A percentile compares a stretch with the other conserved stretches of the same genome.
Evolutionary conservation across 2,329 filamentous ascomycete species (phyloP).

Genomic region (Neoascochyta sp.): DNA sequence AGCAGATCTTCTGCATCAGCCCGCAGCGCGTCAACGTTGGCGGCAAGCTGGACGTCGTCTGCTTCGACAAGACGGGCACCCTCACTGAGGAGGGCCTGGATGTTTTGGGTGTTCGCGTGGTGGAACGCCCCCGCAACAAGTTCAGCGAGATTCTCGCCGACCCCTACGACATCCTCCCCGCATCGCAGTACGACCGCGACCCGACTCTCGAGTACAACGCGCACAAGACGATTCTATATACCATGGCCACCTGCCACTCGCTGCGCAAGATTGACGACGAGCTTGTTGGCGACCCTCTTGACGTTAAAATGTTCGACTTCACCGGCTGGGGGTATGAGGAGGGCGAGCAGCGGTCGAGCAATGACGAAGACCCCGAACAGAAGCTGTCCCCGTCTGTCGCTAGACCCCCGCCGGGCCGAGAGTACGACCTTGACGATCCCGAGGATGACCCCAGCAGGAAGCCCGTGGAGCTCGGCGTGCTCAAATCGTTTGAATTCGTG

Average conservation of each 20-base stretch:
- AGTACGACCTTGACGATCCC: conserved; percentile 55
- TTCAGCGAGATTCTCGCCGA: conserved; percentile 76
- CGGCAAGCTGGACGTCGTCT: conserved; percentile 92
- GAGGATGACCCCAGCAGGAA: conserved; percentile 44
- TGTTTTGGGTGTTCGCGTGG: conserved; percentile 81
- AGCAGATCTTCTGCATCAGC: conserved; percentile 95
- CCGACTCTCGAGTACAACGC: conserved; percentile 58
- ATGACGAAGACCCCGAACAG: conserved; percentile 73
- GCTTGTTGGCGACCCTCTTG: conserved; percentile 86
- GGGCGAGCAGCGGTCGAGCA: conserved; percentile 64
- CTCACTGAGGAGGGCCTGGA: conserved; percentile 94
- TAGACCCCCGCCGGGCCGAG: conserved; percentile 64
- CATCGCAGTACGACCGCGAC: conserved; percentile 54
- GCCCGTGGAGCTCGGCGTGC: conserved; percentile 78
- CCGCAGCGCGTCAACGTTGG: conserved; percentile 95
- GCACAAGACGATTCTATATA: conserved; percentile 73
- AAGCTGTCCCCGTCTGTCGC: conserved; percentile 85
- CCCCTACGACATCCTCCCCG: conserved; percentile 56
- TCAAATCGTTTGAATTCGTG: conserved; percentile 91
- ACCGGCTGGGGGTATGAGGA: conserved; percentile 92
- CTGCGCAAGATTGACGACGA: conserved; percentile 82
- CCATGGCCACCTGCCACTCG: conserved; percentile 97
- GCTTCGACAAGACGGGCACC: conserved; percentile 99
- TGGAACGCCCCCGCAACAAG: conserved; percentile 58
- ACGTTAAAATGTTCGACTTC: conserved; percentile 98